Conservation (phyloP, 495 filamentous ascomycete species). For the Aspergillus haitiensis region DNA sequence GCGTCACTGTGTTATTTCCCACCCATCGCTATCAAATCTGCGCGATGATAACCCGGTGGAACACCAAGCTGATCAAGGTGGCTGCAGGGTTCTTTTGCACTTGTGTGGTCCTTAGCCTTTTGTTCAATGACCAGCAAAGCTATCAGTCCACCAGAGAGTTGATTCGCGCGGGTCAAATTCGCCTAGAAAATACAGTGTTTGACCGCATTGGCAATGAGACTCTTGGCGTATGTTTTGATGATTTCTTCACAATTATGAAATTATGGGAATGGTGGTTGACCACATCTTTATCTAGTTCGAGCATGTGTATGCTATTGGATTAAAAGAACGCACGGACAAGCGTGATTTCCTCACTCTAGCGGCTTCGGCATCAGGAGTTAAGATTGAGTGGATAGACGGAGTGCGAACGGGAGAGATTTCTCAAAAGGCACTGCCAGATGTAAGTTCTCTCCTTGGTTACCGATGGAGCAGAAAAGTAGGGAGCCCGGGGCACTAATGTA, state of each 20-base stretch:
- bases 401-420: constrained; percentile 26
- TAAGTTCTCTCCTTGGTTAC: background rate
- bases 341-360: constrained; percentile 59
- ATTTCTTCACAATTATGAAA: background rate
- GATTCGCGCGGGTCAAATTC: constrained; percentile 18
- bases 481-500: too few species aligned
- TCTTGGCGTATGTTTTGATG: constrained; percentile 24
- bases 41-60: constrained; percentile 16
- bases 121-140: constrained; percentile 17
- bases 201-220: constrained; percentile 33
- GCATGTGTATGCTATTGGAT: constrained; percentile 58
- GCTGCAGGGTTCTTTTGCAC: constrained; percentile 13
- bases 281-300: constrained; percentile 25
- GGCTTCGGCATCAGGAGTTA: constrained; percentile 52
- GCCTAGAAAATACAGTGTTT: constrained; percentile 21
- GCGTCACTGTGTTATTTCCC: background rate
- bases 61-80: constrained; percentile 17
- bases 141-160: constrained; percentile 20
- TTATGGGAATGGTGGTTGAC: background rate
- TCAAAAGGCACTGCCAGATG: constrained; percentile 30
- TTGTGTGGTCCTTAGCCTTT: constrained; percentile 11
- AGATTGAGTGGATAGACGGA: constrained; percentile 56
- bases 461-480: too few species aligned
- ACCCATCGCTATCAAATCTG: background rate
- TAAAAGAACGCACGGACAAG: constrained; percentile 60